Percentiles rank a stretch among this genome's conserved stretches.
Conservation (phyloP, 306 rosid genomes). For the Dalbergia cochinchinensis region DNA sequence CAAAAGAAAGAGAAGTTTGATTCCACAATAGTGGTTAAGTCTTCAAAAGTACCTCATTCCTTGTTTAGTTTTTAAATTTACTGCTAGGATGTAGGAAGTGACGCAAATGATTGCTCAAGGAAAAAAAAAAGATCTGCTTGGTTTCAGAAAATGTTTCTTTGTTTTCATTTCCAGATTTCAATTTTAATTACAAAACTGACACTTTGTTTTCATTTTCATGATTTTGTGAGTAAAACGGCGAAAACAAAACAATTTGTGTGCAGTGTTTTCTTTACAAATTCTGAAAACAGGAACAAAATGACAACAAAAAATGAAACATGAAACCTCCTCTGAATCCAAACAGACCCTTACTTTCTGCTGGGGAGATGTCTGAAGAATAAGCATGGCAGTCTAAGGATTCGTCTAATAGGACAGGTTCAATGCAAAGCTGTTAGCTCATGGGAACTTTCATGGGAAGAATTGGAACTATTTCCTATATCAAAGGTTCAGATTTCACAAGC, state of each 20-base stretch:
- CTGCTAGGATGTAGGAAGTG: background rate
- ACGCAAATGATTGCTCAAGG: no score
- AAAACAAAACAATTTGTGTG: no score
- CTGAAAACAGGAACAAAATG: no score
- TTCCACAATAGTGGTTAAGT: constrained; percentile 23
- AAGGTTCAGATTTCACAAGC: constrained; percentile 39
- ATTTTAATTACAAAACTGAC: no score
- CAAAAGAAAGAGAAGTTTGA: constrained; percentile 19
- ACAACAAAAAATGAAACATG: no score
- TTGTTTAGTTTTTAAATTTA: constrained; percentile 31
- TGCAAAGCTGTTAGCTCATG: constrained; percentile 25
- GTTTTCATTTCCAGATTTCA: no score
- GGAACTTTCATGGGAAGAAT: constrained; percentile 30
- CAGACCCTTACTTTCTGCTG: background rate
- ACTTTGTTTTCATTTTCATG: no score
- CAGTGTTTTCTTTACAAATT: no score
- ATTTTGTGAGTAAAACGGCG: no score
- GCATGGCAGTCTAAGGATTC: constrained; percentile 14
- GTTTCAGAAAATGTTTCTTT: no score
- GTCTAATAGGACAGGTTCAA: background rate
- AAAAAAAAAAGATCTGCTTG: no score
- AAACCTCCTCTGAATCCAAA: no score
- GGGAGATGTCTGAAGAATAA: constrained; percentile 10
- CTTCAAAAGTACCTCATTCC: background rate
- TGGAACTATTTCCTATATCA: constrained; percentile 38